Percentiles rank a stretch among this genome's conserved stretches.
These are phyloP conservation scores for Lolium perenne DNA, from an alignment of 176 grass and related monocot species.

Conservation along the genomic window DNA sequence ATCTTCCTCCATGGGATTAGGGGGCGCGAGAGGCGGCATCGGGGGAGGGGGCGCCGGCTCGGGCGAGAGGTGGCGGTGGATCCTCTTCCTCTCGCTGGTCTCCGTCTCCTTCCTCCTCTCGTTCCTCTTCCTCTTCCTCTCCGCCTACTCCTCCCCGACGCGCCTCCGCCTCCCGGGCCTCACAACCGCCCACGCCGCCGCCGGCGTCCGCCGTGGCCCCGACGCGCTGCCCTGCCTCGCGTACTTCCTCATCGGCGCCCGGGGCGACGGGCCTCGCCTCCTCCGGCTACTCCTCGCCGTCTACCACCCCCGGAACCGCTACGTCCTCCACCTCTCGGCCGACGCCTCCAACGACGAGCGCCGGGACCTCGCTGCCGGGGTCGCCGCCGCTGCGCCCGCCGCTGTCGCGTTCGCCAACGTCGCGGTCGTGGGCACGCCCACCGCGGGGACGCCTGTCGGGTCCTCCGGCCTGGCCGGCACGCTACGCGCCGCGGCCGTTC, in stretches of 20 bases:
- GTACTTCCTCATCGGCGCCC: conserved; percentile 67
- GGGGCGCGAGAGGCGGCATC: conserved; percentile 37
- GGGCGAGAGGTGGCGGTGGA: conserved; percentile 54
- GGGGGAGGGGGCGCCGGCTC: background rate
- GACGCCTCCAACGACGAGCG: conserved; percentile 65
- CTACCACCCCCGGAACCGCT: conserved; percentile 88
- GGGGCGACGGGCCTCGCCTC: conserved; percentile 60
- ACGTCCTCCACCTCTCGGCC: conserved; percentile 72
- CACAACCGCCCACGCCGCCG: conserved; percentile 5
- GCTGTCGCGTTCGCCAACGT: conserved; percentile 66
- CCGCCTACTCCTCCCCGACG: conserved; percentile 43
- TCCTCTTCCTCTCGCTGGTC: conserved; percentile 48
- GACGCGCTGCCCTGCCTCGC: conserved; percentile 66
- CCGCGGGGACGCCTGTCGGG: conserved; percentile 60
- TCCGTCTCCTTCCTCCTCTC: conserved; percentile 58
- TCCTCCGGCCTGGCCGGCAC: conserved; percentile 71
- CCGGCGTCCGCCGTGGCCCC: conserved; percentile 34
- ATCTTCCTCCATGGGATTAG: conserved; percentile 25
- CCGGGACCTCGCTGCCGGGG: conserved; percentile 48
- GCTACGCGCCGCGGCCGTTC: conserved; percentile 64
- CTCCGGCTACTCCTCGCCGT: conserved; percentile 75
- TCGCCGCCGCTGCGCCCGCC: conserved; percentile 47
- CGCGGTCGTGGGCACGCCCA: conserved; percentile 54
- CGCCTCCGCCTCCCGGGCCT: conserved; percentile 55
- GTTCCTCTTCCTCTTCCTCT: conserved; percentile 64